A percentile compares a stretch with the other conserved stretches of the same genome.
These are phyloP conservation scores for Irpex sp. DNA, from an alignment of 1,284 basidiomycete species.

Conservation along the genomic window DNA sequence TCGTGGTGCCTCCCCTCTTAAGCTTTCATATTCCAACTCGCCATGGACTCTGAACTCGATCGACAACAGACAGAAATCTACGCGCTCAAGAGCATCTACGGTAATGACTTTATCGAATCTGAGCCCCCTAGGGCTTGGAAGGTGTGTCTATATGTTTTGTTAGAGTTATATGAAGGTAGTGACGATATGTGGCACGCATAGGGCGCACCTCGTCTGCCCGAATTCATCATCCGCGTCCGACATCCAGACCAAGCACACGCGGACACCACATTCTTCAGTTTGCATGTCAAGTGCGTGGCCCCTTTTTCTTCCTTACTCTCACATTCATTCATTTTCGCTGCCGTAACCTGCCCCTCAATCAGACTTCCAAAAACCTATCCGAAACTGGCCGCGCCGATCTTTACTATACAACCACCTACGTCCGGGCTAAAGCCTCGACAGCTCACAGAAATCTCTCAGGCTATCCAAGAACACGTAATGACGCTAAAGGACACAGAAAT, in stretches of 20 bases:
- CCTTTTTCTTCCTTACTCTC: not conserved
- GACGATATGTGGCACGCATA: slow-evolving; percentile 23
- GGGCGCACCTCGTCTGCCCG: slow-evolving; percentile 62
- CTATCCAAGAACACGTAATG: slow-evolving; percentile 57
- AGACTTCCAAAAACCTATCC: slow-evolving; percentile 80
- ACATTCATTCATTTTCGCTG: slow-evolving; percentile 45
- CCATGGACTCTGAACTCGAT: slow-evolving; percentile 62
- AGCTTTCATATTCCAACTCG: slow-evolving; percentile 20
- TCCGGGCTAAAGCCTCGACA: slow-evolving; percentile 50
- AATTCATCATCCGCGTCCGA: slow-evolving; percentile 66
- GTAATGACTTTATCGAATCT: slow-evolving; percentile 63
- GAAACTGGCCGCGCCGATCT: slow-evolving; percentile 55
- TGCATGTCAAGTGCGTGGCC: slow-evolving; percentile 58
- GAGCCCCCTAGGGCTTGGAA: slow-evolving; percentile 78
- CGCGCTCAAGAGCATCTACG: slow-evolving; percentile 72
- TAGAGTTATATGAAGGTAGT: not conserved
- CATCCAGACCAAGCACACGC: slow-evolving; percentile 54
- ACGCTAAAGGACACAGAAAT: slow-evolving; percentile 59
- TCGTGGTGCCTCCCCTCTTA: slow-evolving; percentile 53
- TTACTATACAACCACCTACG: slow-evolving; percentile 61
- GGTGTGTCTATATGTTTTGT: slow-evolving; percentile 34
- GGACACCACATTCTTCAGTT: slow-evolving; percentile 52
- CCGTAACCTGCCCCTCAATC: slow-evolving; percentile 48
- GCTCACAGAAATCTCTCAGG: slow-evolving; percentile 46
- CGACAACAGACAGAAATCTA: slow-evolving; percentile 71